Base-by-base conservation (phyloP, 169 alveolate species). In the Theileria orientalis region DNA sequence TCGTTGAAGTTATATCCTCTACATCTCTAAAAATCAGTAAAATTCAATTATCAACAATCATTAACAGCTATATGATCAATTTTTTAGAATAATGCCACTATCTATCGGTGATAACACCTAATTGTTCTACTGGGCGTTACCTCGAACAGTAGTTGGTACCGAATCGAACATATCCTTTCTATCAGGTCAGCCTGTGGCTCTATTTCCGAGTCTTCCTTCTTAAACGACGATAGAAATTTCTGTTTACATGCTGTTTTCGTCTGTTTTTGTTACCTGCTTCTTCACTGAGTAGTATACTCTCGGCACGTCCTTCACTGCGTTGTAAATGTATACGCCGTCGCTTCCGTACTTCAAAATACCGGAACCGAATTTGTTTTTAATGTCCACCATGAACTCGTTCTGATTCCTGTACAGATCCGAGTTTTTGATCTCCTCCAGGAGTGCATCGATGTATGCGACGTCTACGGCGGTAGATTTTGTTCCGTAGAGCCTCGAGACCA, bases 281-380 rank as follows among this genome's bases (percentile, higher is more conserved):
- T 78, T 78, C 30, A 47, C 23, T 42, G 69, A 78, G 52, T 32
- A 78, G 21, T 35, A 66, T 11, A 78, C 57, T 16, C 33, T 41
- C 2, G 86, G 86, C 29, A 87, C 35, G 44, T 87, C 92, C 25
- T 62, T 41, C 67, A 83, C 49, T 7, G 69, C 69, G 54, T 83
- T 76, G 51, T 76, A 87, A 11, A 87, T 61, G 54, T 76, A 74
- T 27, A 87, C 49, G 0, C 83, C 92, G 40, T 76, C 82, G 7
- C 21, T 52, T 51, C 69, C 59, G 33, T 63, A 69, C 25, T 74
- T 74, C 52, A 63, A 19, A 19, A 56, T 13, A 56, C 16, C 64
- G n/a, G 21, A 21, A 1, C 75, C 74, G 47, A 64, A 64, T 42
- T 46, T 40, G n/a, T 64, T 64, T 35, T 64, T 46, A 64, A 64